These are phyloP conservation scores for Talaromyces islandicus DNA, from an alignment of 2,329 filamentous ascomycete genomes.

Conservation along the genomic window DNA sequence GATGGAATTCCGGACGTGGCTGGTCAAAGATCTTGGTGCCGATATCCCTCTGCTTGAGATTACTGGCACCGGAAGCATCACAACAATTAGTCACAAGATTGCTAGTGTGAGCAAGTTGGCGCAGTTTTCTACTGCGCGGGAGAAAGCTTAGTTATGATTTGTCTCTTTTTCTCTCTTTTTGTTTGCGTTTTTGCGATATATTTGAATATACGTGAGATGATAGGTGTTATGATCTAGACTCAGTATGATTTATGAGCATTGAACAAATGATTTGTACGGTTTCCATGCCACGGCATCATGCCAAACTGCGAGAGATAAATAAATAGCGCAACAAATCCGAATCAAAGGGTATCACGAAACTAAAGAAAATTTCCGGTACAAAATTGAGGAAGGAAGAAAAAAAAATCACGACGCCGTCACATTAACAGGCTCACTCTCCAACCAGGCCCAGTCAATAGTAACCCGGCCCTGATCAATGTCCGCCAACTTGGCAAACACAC, in stretches of 20 bases:
- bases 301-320: background rate
- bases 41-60: conserved; percentile 16
- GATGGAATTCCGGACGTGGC: conserved; percentile 26
- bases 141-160: background rate
- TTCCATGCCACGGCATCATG: too few relatives aligned
- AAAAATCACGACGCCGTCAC: conserved; percentile 4
- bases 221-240: background rate
- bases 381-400: conserved; percentile 9
- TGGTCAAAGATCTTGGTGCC: conserved; percentile 21
- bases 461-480: conserved; percentile 43
- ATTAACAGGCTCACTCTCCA: conserved; percentile 32
- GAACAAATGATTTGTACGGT: too few relatives aligned
- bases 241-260: background rate
- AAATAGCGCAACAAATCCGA: background rate
- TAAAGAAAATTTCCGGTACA: background rate
- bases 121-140: background rate
- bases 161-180: background rate
- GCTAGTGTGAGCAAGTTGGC: conserved; percentile 14
- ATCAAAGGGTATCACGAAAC: background rate
- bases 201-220: background rate
- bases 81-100: conserved; percentile 15
- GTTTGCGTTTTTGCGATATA: background rate
- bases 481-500: conserved; percentile 45
- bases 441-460: conserved; percentile 46
- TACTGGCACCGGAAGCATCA: conserved; percentile 13